Base-by-base conservation (phyloP, 805 yeast species). In the Candida ortonii region DNA sequence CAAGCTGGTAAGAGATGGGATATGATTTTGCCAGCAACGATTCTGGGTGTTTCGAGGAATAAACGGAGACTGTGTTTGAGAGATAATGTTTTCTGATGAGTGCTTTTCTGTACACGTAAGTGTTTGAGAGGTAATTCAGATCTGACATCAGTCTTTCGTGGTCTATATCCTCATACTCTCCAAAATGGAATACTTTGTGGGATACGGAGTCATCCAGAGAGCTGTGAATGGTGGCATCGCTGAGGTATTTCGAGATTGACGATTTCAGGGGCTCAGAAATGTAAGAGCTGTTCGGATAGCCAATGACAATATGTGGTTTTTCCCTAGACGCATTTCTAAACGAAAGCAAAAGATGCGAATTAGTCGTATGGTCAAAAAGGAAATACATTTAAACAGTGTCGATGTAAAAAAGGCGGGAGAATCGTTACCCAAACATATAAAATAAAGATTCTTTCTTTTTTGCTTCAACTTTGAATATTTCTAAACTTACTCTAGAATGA, bases 61-160 rank as follows among this genome's bases (percentile, higher is more conserved):
- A 89, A 38, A 77, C 74, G 32, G 76, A 81, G n/a, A 93, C 71
- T 0, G 95, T 84, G 50, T 86, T 80, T n/a, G 93, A 76, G 41
- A 93, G 64, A 50, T 78, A 89, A 58, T 93, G 95, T 57, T 93
- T 93, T 42, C 98, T 72, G 30, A 90, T 93, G 36, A 93, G 62
- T 0, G 90, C 96, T 55, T 93, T 93, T 48, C 98, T 70, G 58
- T 84, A 90, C 25, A 88, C 76, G 57, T 86, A 90, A 2, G 95
- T 78, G 42, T 89, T 85, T 2, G 84, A 68, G 35, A 77, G 64
- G 57, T 88, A 89, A 17, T 65, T 62, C 2, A 46, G 34, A 24
- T 71, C 65, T 2, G 26, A 30, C 49, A 66, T 63, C 21, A 81
- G 49, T 39, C 71, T 57, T 47, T 89, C 97, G 52, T 88, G 73